Evolutionary conservation across 2,329 filamentous ascomycete species (phyloP).

Genomic region (Drechslera avenae): DNA sequence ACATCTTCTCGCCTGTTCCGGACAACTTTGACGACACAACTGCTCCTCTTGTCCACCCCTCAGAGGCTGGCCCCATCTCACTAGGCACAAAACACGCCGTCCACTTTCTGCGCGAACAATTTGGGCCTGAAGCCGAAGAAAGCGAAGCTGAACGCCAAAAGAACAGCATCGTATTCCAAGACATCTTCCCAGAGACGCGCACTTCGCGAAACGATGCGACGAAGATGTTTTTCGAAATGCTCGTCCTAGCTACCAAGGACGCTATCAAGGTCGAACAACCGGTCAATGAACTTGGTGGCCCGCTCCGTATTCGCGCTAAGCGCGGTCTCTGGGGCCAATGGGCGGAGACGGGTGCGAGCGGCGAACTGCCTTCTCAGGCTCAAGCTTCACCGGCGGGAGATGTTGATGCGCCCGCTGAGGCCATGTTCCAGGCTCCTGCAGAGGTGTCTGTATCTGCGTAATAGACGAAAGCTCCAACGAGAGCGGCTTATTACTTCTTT

Average conservation of each 20-base stretch:
- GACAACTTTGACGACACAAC: slow-evolving; percentile 79
- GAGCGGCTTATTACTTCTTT: slow-evolving; percentile 16
- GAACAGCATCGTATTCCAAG: slow-evolving; percentile 83
- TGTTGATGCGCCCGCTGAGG: slow-evolving; percentile 25
- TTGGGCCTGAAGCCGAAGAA: slow-evolving; percentile 74
- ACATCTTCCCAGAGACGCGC: slow-evolving; percentile 79
- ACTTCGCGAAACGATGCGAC: slow-evolving; percentile 90
- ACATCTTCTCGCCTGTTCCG: slow-evolving; percentile 43
- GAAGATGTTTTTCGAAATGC: slow-evolving; percentile 98
- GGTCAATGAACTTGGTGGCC: slow-evolving; percentile 70
- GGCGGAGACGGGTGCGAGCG: slow-evolving; percentile 69
- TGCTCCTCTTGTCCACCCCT: slow-evolving; percentile 75
- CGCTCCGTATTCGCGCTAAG: slow-evolving; percentile 86
- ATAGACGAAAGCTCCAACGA: not conserved
- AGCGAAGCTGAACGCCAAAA: slow-evolving; percentile 73
- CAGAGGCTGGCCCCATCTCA: slow-evolving; percentile 84
- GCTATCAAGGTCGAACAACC: slow-evolving; percentile 95
- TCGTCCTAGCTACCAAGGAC: slow-evolving; percentile 96
- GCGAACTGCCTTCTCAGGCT: slow-evolving; percentile 31
- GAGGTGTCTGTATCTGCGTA: slow-evolving; percentile 32
- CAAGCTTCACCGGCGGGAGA: slow-evolving; percentile 26
- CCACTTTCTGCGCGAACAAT: slow-evolving; percentile 87
- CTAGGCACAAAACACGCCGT: slow-evolving; percentile 94
- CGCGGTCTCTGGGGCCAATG: slow-evolving; percentile 95
- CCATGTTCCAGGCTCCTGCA: slow-evolving; percentile 25